Percentiles rank a stretch among this genome's conserved stretches.
These are phyloP conservation scores for Stephania cephalantha DNA, from an alignment of 164 flowering plant genomes.

Conservation along the genomic window DNA sequence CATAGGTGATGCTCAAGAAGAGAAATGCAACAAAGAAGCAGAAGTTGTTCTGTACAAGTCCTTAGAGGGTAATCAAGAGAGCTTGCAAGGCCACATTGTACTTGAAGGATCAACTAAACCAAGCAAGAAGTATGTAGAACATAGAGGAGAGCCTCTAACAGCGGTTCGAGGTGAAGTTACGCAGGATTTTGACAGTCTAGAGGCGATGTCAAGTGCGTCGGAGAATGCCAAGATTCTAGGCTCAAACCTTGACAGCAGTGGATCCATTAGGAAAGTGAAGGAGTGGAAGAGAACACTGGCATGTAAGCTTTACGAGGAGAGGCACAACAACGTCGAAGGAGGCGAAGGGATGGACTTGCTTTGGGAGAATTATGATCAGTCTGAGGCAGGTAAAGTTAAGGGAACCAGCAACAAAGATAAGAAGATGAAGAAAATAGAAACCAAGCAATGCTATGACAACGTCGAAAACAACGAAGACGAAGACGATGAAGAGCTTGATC, in stretches of 20 bases:
- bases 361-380: slow-evolving; percentile 74
- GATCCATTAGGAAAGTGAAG: slow-evolving; percentile 71
- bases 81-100: not conserved
- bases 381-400: slow-evolving; percentile 22
- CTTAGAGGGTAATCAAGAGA: not conserved
- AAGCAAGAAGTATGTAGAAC: slow-evolving; percentile 4
- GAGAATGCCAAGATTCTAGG: slow-evolving; percentile 4
- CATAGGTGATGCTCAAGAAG: slow-evolving; percentile 15
- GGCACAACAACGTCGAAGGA: slow-evolving; percentile 48
- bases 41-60: not conserved
- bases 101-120: not conserved
- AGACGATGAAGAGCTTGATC: slow-evolving; percentile 26
- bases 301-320: slow-evolving; percentile 85
- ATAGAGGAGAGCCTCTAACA: not conserved
- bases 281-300: slow-evolving; percentile 93
- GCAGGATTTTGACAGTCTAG: not conserved
- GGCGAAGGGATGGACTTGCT: slow-evolving; percentile 80
- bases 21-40: slow-evolving; percentile 10
- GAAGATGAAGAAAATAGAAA: slow-evolving; percentile 18
- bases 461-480: slow-evolving; percentile 30
- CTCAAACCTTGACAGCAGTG: slow-evolving; percentile 32
- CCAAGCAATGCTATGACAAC: slow-evolving; percentile 3
- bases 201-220: not conserved
- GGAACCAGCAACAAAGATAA: slow-evolving; percentile 11
- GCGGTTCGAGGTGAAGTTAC: not conserved